These are phyloP conservation scores for Pneumocystis carinii DNA, from an alignment of 1,139 yeast genomes.

Conservation along the genomic window DNA sequence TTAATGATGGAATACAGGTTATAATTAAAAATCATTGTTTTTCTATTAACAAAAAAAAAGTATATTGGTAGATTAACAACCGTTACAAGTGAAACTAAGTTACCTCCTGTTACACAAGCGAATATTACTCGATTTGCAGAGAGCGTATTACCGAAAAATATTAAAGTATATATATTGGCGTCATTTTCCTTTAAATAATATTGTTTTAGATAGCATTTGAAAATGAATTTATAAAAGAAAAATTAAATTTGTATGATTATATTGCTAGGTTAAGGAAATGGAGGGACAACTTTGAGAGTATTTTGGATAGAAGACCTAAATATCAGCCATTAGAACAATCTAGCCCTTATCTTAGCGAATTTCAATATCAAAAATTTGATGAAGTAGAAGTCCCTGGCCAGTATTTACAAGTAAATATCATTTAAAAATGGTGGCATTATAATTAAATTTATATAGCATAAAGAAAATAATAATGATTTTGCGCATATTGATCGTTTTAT, in stretches of 20 bases:
- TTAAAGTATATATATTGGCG: conserved; percentile 28
- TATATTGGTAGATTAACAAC: conserved; percentile 64
- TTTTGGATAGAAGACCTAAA: conserved; percentile 60
- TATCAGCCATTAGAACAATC: conserved; percentile 72
- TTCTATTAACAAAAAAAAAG: conserved; percentile 22
- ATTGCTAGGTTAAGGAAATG: conserved; percentile 72
- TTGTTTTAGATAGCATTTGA: conserved; percentile 54
- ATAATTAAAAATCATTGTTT: not conserved
- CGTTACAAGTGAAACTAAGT: conserved; percentile 73
- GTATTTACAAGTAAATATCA: conserved; percentile 44
- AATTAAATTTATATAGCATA: conserved; percentile 24
- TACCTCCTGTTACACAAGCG: conserved; percentile 85
- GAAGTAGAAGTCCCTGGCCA: conserved; percentile 98
- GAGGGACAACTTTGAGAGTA: conserved; percentile 86
- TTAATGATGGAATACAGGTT: conserved; percentile 78
- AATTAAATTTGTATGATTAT: conserved; percentile 81
- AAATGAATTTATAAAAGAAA: conserved; percentile 71
- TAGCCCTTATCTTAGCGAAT: conserved; percentile 89
- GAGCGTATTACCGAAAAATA: conserved; percentile 78
- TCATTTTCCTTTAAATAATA: not conserved
- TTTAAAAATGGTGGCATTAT: not conserved
- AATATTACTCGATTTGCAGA: conserved; percentile 84
- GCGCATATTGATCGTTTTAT: conserved; percentile 84
- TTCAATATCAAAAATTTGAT: conserved; percentile 95
- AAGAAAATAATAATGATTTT: conserved; percentile 75